Evolutionary conservation across 805 yeast genomes (phyloP).

Genomic region (Yamadazyma insecticola): DNA sequence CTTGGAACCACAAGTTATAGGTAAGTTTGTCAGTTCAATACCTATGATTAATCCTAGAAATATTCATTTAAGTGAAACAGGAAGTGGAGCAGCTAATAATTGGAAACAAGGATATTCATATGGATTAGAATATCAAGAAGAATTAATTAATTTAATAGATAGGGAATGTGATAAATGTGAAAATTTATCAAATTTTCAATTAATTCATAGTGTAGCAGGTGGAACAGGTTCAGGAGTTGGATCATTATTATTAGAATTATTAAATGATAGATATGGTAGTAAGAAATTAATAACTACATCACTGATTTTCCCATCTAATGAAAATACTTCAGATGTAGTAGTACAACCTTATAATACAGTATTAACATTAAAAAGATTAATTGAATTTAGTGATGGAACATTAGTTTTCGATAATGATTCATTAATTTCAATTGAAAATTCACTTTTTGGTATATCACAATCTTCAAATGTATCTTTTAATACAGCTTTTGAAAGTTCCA

Average conservation of each 20-base stretch:
- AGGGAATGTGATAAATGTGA: constrained; percentile 90
- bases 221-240: constrained; percentile 99
- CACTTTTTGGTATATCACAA: constrained; percentile 17
- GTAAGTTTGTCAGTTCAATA: constrained; percentile 48
- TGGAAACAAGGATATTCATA: constrained; percentile 90
- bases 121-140: constrained; percentile 65
- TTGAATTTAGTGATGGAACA: constrained; percentile 80
- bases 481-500: constrained; percentile 68
- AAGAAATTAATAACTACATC: constrained; percentile 82
- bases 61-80: constrained; percentile 71
- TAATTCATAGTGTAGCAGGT: constrained; percentile 94
- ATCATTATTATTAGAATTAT: constrained; percentile 67
- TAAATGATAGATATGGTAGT: constrained; percentile 72
- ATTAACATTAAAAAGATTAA: constrained; percentile 73
- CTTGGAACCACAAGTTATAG: constrained; percentile 84
- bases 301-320: constrained; percentile 80
- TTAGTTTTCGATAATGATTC: constrained; percentile 93
- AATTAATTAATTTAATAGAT: constrained; percentile 77
- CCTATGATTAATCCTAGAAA: constrained; percentile 81
- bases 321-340: constrained; percentile 85
- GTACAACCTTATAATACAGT: constrained; percentile 95
- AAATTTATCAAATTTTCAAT: constrained; percentile 82
- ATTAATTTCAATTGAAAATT: constrained; percentile 64
- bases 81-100: constrained; percentile 93
- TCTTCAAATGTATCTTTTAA: constrained; percentile 34